Conservation (phyloP, 441 rosid species). For the Aleurites moluccanus region DNA sequence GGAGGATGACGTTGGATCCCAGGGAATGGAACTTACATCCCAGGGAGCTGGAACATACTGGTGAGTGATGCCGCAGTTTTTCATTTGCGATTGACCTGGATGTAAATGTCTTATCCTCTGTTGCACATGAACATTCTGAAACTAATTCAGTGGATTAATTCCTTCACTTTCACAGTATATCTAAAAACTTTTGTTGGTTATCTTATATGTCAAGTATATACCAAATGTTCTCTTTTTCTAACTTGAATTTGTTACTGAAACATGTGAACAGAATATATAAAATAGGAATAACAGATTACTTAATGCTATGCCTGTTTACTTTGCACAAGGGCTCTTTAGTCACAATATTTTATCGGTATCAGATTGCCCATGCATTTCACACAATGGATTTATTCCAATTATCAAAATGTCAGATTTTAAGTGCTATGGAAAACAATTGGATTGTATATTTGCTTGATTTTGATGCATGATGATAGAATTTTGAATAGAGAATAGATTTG, state of each 20-base stretch:
- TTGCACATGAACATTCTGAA: constrained; percentile 5
- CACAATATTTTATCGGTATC: not conserved
- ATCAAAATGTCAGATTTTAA: not conserved
- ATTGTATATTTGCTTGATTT: not conserved
- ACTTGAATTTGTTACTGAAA: not conserved
- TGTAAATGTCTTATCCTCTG: constrained; percentile 11
- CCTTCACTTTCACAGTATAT: not conserved
- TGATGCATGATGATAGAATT: not conserved
- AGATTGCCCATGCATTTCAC: not conserved
- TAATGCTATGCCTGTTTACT: not conserved
- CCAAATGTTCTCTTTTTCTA: not conserved
- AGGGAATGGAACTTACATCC: constrained; percentile 99
- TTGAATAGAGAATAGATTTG: not conserved
- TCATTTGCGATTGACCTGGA: constrained; percentile 19
- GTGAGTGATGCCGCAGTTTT: constrained; percentile 47
- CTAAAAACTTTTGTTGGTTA: not conserved
- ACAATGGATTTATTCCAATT: not conserved
- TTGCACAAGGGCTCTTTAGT: not conserved
- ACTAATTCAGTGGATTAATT: not conserved
- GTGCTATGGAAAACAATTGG: not conserved
- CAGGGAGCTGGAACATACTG: constrained; percentile 99
- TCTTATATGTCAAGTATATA: not conserved
- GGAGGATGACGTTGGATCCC: constrained; percentile 90
- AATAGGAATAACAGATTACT: not conserved
- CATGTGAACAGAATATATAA: not conserved